Evolutionary conservation across 768 basidiomycete species (phyloP).

Genomic region (Suillus decipiens): DNA sequence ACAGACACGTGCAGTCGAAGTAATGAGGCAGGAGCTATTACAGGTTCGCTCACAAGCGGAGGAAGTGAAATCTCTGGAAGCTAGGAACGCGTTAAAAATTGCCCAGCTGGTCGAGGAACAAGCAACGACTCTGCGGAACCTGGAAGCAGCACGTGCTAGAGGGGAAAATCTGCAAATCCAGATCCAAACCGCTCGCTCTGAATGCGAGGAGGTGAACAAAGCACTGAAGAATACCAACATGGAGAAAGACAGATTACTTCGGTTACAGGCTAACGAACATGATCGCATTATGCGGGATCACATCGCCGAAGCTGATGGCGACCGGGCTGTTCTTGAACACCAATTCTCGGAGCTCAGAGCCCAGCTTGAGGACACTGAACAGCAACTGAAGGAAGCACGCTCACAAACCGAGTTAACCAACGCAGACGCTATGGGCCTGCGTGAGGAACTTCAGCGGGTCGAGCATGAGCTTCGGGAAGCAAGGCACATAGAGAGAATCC

Average conservation of each 20-base stretch:
- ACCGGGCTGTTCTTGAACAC: conserved; percentile 89
- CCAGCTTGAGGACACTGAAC: conserved; percentile 58
- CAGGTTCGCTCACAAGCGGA: conserved; percentile 64
- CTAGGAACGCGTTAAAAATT: conserved; percentile 62
- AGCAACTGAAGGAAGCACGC: conserved; percentile 62
- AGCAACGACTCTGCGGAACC: conserved; percentile 62
- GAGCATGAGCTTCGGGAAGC: conserved; percentile 72
- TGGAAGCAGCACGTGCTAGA: conserved; percentile 74
- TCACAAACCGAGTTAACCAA: conserved; percentile 64
- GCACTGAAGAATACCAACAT: conserved; percentile 66
- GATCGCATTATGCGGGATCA: conserved; percentile 79
- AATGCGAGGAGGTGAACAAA: conserved; percentile 65
- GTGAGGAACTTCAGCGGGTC: conserved; percentile 72
- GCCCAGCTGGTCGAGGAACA: conserved; percentile 73
- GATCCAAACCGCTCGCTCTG: conserved; percentile 66
- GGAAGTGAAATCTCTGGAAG: conserved; percentile 67
- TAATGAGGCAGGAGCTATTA: conserved; percentile 60
- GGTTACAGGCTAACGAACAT: conserved; percentile 68
- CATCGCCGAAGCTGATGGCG: conserved; percentile 90
- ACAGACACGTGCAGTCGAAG: conserved; percentile 59
- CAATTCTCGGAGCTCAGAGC: conserved; percentile 76
- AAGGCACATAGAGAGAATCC: conserved; percentile 62
- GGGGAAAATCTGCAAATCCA: conserved; percentile 78
- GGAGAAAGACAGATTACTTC: conserved; percentile 81
- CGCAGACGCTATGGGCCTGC: conserved; percentile 65